phyloP scores from a whole-genome alignment of 1,284 basidiomycete species.

The Ustilago hordei region DNA sequence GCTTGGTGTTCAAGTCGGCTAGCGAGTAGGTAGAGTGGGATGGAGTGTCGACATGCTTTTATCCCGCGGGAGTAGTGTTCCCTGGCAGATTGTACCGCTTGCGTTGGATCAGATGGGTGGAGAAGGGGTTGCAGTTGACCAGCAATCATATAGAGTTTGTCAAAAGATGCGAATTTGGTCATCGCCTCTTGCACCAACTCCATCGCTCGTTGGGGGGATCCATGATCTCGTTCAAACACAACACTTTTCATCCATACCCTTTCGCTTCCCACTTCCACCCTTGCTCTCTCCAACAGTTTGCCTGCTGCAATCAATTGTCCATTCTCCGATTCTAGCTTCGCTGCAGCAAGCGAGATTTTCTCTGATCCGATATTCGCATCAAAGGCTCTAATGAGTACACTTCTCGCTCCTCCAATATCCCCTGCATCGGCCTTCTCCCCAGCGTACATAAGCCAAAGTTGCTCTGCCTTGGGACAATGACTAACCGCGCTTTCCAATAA shows the following conservation, averaged over 20 bases:
- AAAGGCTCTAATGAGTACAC: constrained; percentile 89
- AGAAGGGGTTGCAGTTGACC: constrained; percentile 79
- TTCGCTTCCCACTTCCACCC: constrained; percentile 89
- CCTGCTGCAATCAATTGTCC: constrained; percentile 86
- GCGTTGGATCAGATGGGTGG: background rate
- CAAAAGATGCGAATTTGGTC: constrained; percentile 83
- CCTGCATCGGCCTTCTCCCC: constrained; percentile 88
- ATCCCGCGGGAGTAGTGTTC: constrained; percentile 75
- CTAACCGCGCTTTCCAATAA: constrained; percentile 85
- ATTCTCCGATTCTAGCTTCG: constrained; percentile 94
- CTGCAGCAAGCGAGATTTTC: constrained; percentile 95
- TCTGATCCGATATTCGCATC: constrained; percentile 95
- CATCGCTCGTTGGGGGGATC: constrained; percentile 79
- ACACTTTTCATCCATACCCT: constrained; percentile 98
- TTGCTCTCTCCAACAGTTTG: constrained; percentile 86
- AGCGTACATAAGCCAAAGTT: constrained; percentile 95
- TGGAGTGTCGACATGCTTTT: constrained; percentile 84
- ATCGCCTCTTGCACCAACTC: constrained; percentile 81
- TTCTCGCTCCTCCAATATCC: constrained; percentile 86
- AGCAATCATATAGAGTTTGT: constrained; percentile 96
- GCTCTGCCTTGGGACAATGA: constrained; percentile 92
- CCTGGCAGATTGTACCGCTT: constrained; percentile 29
- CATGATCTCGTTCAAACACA: constrained; percentile 90
- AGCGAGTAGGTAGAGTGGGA: constrained; percentile 87
- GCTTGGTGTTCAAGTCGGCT: constrained; percentile 88